A percentile compares a stretch with the other conserved stretches of the same genome.
Evolutionary conservation across 345 rosid genomes (phyloP).

Genomic region (Geranium rotundifolium): DNA sequence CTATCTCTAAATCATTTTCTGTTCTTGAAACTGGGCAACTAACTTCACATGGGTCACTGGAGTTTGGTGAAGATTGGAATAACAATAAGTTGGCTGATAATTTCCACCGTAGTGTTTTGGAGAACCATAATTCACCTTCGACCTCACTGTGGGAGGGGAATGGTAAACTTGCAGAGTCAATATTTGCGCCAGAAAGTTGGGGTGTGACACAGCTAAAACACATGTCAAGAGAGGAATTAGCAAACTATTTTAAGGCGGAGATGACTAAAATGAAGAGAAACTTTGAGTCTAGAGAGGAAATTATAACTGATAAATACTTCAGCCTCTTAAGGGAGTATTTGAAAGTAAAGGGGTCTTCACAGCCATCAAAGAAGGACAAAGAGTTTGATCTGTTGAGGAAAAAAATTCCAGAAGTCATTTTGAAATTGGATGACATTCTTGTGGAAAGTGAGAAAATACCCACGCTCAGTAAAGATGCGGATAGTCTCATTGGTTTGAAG

Average conservation of each 20-base stretch:
- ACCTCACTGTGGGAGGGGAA: constrained; percentile 24
- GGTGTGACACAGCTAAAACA: constrained; percentile 34
- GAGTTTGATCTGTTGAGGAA: constrained; percentile 60
- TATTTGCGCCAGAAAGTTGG: constrained; percentile 34
- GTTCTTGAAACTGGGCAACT: constrained; percentile 41
- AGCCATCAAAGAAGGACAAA: constrained; percentile 48
- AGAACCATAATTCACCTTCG: constrained; percentile 18
- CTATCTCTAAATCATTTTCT: constrained; percentile 39
- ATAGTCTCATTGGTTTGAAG: constrained; percentile 29
- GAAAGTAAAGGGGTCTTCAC: constrained; percentile 44
- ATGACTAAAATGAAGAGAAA: constrained; percentile 76
- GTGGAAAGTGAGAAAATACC: constrained; percentile 37
- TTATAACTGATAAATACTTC: constrained; percentile 54
- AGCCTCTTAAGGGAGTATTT: constrained; percentile 37
- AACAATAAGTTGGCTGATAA: constrained; percentile 27
- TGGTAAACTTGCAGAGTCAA: constrained; percentile 50
- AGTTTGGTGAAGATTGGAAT: constrained; percentile 26
- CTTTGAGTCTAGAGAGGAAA: constrained; percentile 48
- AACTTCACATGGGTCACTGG: constrained; percentile 40
- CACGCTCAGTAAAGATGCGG: constrained; percentile 19
- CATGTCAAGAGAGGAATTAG: constrained; percentile 33
- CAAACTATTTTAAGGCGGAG: constrained; percentile 46
- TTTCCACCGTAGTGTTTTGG: constrained; percentile 45
- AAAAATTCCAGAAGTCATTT: constrained; percentile 53
- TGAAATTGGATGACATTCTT: constrained; percentile 46